Evolutionary conservation across 805 yeast species (phyloP).

Genomic region (Wickerhamomyces tratensis): DNA sequence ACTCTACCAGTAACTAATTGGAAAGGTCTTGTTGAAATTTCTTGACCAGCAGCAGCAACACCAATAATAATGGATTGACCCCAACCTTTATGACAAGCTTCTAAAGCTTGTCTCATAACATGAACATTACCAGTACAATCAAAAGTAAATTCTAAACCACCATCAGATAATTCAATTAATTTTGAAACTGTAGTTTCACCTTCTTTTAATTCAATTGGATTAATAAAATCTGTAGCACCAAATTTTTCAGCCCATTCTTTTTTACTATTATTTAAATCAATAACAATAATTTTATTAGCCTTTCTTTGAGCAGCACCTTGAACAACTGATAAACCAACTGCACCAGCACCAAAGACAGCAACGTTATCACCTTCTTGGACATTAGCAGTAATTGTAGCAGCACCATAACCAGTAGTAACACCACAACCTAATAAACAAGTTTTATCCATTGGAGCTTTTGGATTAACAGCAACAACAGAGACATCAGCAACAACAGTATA

Average conservation of each 20-base stretch:
- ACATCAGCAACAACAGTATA: conserved; percentile 98
- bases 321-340: conserved; percentile 92
- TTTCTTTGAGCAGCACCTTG: conserved; percentile 86
- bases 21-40: conserved; percentile 95
- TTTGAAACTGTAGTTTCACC: conserved; percentile 74
- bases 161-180: conserved; percentile 85
- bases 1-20: conserved; percentile 98
- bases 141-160: conserved; percentile 93
- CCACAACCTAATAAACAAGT: conserved; percentile 97
- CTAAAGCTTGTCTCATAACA: conserved; percentile 95
- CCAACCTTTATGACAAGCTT: conserved; percentile 99
- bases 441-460: conserved; percentile 73
- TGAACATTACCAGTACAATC: conserved; percentile 96
- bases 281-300: conserved; percentile 74
- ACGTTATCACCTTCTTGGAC: conserved; percentile 88
- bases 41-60: conserved; percentile 98
- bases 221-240: conserved; percentile 93
- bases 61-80: conserved; percentile 94
- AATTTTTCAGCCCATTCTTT: conserved; percentile 79
- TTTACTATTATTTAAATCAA: conserved; percentile 82
- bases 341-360: conserved; percentile 97
- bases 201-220: conserved; percentile 68
- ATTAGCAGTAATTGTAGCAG: conserved; percentile 89
- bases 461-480: conserved; percentile 86
- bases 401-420: conserved; percentile 97